phyloP scores from a whole-genome alignment of 768 basidiomycete genomes.

The Baorangia bicolor region DNA sequence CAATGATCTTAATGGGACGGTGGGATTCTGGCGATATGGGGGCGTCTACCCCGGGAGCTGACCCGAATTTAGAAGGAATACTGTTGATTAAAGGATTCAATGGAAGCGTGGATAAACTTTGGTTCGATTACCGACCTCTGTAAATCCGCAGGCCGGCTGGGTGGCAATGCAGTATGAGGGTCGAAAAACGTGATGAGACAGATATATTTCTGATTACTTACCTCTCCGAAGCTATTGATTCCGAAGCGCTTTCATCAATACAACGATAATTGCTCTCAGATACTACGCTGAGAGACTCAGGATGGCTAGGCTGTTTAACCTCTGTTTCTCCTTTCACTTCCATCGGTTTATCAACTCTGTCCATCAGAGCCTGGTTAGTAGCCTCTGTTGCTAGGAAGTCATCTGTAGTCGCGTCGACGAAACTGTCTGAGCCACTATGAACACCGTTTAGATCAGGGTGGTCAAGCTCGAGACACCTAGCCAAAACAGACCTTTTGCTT shows the following conservation, averaged over 20 bases:
- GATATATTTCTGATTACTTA: background rate
- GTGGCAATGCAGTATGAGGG: background rate
- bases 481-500: conserved; percentile 12
- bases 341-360: background rate
- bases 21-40: conserved; percentile 7
- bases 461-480: background rate
- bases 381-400: background rate
- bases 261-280: conserved; percentile 26
- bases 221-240: conserved; percentile 1
- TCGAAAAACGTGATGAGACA: background rate
- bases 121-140: conserved; percentile 14
- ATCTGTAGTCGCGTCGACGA: background rate
- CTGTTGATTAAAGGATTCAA: conserved; percentile 5
- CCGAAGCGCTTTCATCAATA: background rate
- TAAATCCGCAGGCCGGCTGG: conserved; percentile 11
- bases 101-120: background rate
- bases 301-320: background rate
- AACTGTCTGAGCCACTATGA: conserved; percentile 1
- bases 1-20: conserved; percentile 31
- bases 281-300: conserved; percentile 20
- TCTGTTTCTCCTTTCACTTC: background rate
- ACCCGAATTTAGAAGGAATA: conserved; percentile 20
- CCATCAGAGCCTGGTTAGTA: background rate
- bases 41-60: background rate
- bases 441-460: background rate